These are phyloP conservation scores for Colletotrichum lupini DNA, from an alignment of 2,329 filamentous ascomycete genomes.

Conservation along the genomic window DNA sequence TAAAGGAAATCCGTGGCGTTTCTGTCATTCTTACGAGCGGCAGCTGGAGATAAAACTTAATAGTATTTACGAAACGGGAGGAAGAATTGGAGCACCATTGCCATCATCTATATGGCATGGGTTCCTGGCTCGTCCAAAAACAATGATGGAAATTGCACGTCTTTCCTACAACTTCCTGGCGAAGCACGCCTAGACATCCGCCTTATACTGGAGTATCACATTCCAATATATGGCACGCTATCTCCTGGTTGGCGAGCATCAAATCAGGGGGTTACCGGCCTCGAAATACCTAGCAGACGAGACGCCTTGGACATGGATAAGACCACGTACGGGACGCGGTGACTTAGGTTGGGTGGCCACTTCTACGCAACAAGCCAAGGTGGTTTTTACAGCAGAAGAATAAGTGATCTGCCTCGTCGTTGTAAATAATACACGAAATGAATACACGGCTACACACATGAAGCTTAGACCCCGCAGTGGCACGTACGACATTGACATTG, in stretches of 20 bases:
- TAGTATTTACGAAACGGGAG: background rate
- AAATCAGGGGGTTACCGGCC: background rate
- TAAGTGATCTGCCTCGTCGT: background rate
- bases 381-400: background rate
- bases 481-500: no score
- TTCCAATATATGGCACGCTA: background rate
- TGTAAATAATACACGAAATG: background rate
- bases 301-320: conserved; percentile 1
- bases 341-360: background rate
- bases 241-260: background rate
- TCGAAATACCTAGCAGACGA: background rate
- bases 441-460: background rate
- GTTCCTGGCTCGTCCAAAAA: background rate
- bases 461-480: background rate
- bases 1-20: background rate
- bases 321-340: background rate
- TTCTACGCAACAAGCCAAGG: background rate
- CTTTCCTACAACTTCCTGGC: conserved; percentile 13
- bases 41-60: background rate
- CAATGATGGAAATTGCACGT: background rate
- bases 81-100: background rate
- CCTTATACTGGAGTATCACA: background rate
- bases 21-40: background rate
- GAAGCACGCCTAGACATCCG: background rate
- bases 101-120: background rate